Base-by-base conservation (phyloP, 2,329 filamentous ascomycete genomes). In the Sporothrix pallida region DNA sequence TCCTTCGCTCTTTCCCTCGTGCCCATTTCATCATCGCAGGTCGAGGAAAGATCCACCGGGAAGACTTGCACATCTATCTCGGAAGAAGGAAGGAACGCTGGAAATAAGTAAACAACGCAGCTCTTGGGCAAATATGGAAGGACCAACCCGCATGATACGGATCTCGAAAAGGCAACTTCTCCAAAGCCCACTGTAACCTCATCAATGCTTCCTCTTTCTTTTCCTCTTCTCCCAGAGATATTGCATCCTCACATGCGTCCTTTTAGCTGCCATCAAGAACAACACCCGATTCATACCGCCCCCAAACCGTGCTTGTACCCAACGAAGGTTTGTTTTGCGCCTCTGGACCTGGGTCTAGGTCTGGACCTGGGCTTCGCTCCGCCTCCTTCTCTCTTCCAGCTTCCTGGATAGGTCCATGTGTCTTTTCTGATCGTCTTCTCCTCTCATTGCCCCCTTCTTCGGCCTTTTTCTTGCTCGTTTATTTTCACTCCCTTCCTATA, bases 51-150 rank as follows among this genome's bases (percentile, higher is more conserved):
- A 46, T 46, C 37, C 60, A 65, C 37, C 4, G 10, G 23, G 1
- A 23, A 3, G 2, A 20, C 60, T 12, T 12, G 8, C 0, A 37
- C 31, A 37, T 37, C 31, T 37, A 37, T 37, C 31, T 37, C 31
- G 31, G 31, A 6, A 31, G 44, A 23, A 67, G 44, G 63, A 67
- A 67, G 50, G 44, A 67, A 50, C 63, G 37, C 44, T 65, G n/a
- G 17, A 23, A 46, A 65, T 42, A 46, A 23, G 20, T 1, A 23
- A 13, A 20, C 1, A 46, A 65, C 5, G n/a, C 12, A 20, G 6
- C 13, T 23, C n/a, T 7, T n/a, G 7, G 13, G 20, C 63, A 7
- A 31, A 67, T 50, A 9, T 15, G 63, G 60, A 23, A 67, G 13
- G 63, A 50, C 63, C 63, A 67, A 26, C 2, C 63, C 63, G 37